Conservation (phyloP, 2,329 filamentous ascomycete genomes). For the Torrubiellomyces zombiae region DNA sequence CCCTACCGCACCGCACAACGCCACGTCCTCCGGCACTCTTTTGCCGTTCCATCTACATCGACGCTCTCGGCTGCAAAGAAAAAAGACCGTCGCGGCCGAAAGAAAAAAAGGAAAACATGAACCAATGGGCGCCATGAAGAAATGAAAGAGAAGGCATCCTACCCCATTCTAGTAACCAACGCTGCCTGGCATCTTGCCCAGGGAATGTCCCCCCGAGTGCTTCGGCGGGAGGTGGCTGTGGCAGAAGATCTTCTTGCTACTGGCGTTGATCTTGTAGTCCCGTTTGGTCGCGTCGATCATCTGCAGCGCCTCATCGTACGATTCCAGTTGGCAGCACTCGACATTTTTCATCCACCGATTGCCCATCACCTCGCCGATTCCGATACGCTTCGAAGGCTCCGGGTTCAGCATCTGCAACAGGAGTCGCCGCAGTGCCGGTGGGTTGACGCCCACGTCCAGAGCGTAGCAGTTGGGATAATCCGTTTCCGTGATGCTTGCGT, state of each 20-base stretch:
- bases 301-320: slow-evolving; percentile 45
- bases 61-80: too few species aligned
- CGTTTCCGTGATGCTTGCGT: slow-evolving; percentile 29
- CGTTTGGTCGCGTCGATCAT: slow-evolving; percentile 47
- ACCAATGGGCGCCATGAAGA: background rate
- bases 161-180: slow-evolving; percentile 27
- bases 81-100: background rate
- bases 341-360: slow-evolving; percentile 59
- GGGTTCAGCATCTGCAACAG: slow-evolving; percentile 74
- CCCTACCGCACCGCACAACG: too few species aligned
- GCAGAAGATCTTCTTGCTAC: slow-evolving; percentile 35
- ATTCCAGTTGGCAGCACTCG: slow-evolving; percentile 64
- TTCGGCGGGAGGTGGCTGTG: slow-evolving; percentile 39
- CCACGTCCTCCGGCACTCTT: too few species aligned
- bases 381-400: slow-evolving; percentile 52
- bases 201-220: slow-evolving; percentile 26
- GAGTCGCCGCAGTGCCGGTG: slow-evolving; percentile 51
- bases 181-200: slow-evolving; percentile 39
- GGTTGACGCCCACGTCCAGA: slow-evolving; percentile 49
- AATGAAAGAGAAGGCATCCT: background rate
- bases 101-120: background rate
- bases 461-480: slow-evolving; percentile 49
- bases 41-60: too few species aligned
- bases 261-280: slow-evolving; percentile 22
- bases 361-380: slow-evolving; percentile 50